Conservation (phyloP, 352 stramenopile species). For the Phytophthora aleatoria region DNA sequence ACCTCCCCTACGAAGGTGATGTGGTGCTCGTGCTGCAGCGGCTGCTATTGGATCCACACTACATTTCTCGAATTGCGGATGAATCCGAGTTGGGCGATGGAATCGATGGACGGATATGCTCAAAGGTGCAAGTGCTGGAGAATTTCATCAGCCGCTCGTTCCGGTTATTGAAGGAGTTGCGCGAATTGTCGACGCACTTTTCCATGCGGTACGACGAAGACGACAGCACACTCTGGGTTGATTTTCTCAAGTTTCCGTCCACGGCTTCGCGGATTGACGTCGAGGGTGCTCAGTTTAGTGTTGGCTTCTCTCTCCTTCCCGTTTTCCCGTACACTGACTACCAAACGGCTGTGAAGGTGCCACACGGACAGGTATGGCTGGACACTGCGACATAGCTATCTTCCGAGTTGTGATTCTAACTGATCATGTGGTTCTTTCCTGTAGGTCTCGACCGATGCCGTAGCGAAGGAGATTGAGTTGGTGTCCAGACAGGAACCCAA, state of each 20-base stretch:
- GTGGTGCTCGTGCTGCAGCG: constrained; percentile 55
- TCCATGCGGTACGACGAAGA: constrained; percentile 51
- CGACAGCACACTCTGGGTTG: constrained; percentile 54
- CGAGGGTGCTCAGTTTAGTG: constrained; percentile 47
- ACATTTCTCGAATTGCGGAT: constrained; percentile 35
- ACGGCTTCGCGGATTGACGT: constrained; percentile 14
- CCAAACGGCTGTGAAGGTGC: constrained; percentile 45
- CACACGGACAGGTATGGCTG: constrained; percentile 52
- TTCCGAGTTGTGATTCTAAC: not conserved
- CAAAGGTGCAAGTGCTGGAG: constrained; percentile 55
- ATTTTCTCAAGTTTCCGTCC: constrained; percentile 70
- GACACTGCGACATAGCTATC: constrained; percentile 4
- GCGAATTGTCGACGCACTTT: constrained; percentile 60
- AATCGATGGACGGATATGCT: constrained; percentile 34
- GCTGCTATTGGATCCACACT: constrained; percentile 52
- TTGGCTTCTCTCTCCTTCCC: constrained; percentile 57
- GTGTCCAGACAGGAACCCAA: constrained; percentile 49
- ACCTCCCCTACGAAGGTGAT: constrained; percentile 47
- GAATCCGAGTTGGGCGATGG: constrained; percentile 30
- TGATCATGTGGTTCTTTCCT: constrained; percentile 8
- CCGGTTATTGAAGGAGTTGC: constrained; percentile 61
- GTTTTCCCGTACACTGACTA: constrained; percentile 61
- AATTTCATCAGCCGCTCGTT: constrained; percentile 57
- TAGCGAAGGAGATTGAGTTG: constrained; percentile 50
- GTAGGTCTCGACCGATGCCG: constrained; percentile 56